Evolutionary conservation across 2,329 filamentous ascomycete genomes (phyloP).

Genomic region (Pseudocercospora crystallina): DNA sequence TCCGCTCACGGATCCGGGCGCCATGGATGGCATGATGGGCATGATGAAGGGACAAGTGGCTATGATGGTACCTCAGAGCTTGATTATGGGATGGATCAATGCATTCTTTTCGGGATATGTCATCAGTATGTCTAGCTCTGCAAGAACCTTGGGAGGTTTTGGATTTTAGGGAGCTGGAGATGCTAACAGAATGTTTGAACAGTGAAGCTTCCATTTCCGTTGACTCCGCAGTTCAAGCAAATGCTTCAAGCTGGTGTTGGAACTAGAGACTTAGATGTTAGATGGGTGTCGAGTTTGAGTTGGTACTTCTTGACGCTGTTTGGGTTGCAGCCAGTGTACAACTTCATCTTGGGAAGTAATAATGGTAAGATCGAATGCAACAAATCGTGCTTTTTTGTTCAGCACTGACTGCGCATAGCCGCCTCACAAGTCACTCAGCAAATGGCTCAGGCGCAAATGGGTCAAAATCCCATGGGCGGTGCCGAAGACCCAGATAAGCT

Average conservation of each 20-base stretch:
- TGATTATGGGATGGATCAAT: constrained; percentile 99
- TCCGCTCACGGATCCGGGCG: constrained; percentile 89
- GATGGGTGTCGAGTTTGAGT: constrained; percentile 97
- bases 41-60: constrained; percentile 99
- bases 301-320: constrained; percentile 99
- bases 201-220: constrained; percentile 96
- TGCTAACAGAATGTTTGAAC: constrained; percentile 12
- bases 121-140: constrained; percentile 68
- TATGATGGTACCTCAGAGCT: constrained; percentile 97
- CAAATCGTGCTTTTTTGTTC: neutral
- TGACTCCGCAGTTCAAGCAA: constrained; percentile 98
- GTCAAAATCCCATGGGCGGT: constrained; percentile 73
- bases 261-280: constrained; percentile 91
- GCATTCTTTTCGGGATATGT: constrained; percentile 98
- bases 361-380: constrained; percentile 66
- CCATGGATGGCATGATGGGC: constrained; percentile 99
- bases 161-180: neutral
- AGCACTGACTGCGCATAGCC: constrained; percentile 52
- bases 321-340: constrained; percentile 93
- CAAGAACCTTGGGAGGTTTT: too few species aligned
- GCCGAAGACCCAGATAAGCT: constrained; percentile 95
- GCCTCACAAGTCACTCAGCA: constrained; percentile 88
- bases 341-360: constrained; percentile 92
- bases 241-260: constrained; percentile 98
- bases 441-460: constrained; percentile 65